These are phyloP conservation scores for Saccharomyces hybrid DNA, from an alignment of 1,139 yeast genomes.

Conservation along the genomic window DNA sequence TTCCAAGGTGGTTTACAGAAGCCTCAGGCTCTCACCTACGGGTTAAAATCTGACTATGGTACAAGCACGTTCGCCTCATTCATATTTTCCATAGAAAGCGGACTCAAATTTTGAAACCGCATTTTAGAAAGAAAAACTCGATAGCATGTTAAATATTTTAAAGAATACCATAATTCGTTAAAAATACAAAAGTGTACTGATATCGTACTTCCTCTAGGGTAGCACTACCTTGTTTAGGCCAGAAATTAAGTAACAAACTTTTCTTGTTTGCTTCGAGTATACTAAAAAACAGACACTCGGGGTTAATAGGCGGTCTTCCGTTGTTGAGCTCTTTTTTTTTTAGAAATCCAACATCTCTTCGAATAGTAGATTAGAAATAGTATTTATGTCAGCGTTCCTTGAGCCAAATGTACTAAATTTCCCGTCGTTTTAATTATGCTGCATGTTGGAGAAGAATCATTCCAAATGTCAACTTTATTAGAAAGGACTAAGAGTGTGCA, in stretches of 20 bases:
- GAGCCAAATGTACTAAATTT: background rate
- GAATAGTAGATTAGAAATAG: background rate
- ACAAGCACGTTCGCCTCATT: background rate
- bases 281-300: background rate
- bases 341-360: background rate
- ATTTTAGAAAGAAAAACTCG: background rate
- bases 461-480: background rate
- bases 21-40: background rate
- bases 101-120: background rate
- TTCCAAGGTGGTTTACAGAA: background rate
- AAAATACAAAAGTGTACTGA: background rate
- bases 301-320: constrained; percentile 1
- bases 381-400: background rate
- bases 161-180: background rate
- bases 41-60: background rate
- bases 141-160: background rate
- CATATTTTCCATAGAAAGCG: background rate
- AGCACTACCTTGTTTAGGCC: background rate
- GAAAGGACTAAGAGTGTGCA: background rate
- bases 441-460: background rate
- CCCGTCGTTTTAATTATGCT: background rate
- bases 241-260: background rate
- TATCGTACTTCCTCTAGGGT: background rate
- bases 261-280: background rate
- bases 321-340: background rate